phyloP scores from a whole-genome alignment of 768 basidiomycete genomes.

The Amanita jacksonii region DNA sequence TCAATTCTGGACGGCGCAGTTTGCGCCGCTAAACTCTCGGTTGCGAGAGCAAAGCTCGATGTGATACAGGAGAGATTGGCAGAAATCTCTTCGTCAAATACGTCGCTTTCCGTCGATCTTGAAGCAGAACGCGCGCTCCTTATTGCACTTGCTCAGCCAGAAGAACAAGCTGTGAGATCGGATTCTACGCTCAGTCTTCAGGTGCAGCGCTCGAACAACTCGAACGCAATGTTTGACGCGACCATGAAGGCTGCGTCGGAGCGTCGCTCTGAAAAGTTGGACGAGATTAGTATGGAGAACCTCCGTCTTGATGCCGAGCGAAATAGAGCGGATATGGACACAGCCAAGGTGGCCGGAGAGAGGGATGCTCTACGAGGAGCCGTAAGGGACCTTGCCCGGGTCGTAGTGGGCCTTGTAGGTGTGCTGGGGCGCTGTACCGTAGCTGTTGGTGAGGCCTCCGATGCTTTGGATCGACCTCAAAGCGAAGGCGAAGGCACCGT shows the following conservation, averaged over 20 bases:
- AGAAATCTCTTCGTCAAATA: conserved; percentile 38
- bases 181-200: conserved; percentile 49
- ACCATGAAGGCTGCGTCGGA: conserved; percentile 79
- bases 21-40: conserved; percentile 60
- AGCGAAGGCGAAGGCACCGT: conserved; percentile 23
- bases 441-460: conserved; percentile 51
- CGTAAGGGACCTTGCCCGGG: conserved; percentile 53
- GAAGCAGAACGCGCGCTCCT: conserved; percentile 67
- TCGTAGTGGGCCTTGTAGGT: conserved; percentile 64
- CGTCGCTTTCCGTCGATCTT: conserved; percentile 42
- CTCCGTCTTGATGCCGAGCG: conserved; percentile 61
- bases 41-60: conserved; percentile 59
- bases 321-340: conserved; percentile 65
- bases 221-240: conserved; percentile 75
- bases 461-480: conserved; percentile 23
- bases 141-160: conserved; percentile 53
- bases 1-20: conserved; percentile 69
- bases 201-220: conserved; percentile 62
- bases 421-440: conserved; percentile 75
- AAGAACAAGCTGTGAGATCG: conserved; percentile 56
- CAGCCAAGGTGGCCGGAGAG: conserved; percentile 54
- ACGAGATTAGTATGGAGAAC: conserved; percentile 59
- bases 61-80: conserved; percentile 54
- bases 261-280: conserved; percentile 68
- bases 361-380: conserved; percentile 53